These are phyloP conservation scores for Monilinia fructicola DNA, from an alignment of 2,329 filamentous ascomycete species.

Conservation along the genomic window DNA sequence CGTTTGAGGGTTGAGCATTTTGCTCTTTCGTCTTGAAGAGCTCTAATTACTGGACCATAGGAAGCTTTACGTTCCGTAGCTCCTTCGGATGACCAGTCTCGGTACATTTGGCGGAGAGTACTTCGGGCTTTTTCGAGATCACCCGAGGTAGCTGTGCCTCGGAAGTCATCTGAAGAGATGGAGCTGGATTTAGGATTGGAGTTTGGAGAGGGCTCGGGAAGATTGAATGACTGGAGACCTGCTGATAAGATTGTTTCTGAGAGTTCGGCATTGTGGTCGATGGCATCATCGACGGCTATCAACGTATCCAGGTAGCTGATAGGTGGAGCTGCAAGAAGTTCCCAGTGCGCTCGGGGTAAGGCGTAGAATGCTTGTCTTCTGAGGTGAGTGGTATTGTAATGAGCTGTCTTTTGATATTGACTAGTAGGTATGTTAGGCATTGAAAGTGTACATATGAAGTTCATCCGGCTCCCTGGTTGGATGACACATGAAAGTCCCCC, in stretches of 20 bases:
- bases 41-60: constrained; percentile 70
- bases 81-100: constrained; percentile 88
- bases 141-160: constrained; percentile 64
- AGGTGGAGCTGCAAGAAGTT: constrained; percentile 74
- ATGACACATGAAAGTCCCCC: not conserved
- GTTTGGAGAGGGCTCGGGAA: constrained; percentile 31
- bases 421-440: constrained; percentile 46
- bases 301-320: constrained; percentile 82
- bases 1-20: constrained; percentile 18
- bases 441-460: not conserved
- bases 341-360: constrained; percentile 79
- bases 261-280: constrained; percentile 83
- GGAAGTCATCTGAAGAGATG: constrained; percentile 55
- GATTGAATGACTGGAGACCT: constrained; percentile 67
- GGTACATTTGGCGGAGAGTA: constrained; percentile 89
- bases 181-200: not conserved
- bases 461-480: not conserved
- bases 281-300: constrained; percentile 77
- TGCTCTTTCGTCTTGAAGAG: constrained; percentile 55
- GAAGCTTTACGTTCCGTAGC: constrained; percentile 70
- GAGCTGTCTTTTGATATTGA: constrained; percentile 80
- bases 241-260: constrained; percentile 73
- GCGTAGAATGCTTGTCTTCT: constrained; percentile 92
- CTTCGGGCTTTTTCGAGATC: constrained; percentile 91
- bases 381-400: constrained; percentile 87